phyloP scores from a whole-genome alignment of 257 asterid genomes.

The Solanum tacnaense region DNA sequence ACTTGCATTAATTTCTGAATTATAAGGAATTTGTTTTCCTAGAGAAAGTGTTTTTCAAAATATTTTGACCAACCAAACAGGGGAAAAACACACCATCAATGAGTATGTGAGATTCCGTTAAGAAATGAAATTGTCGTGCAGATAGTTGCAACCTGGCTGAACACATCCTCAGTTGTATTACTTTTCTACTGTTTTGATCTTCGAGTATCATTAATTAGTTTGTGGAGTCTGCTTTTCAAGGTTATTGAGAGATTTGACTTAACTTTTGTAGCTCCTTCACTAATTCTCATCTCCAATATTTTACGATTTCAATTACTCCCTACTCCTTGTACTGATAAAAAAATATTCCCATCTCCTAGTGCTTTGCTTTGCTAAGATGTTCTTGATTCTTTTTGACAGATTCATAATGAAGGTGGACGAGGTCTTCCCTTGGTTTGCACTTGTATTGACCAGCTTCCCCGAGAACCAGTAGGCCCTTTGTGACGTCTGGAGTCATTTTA shows the following conservation, averaged over 20 bases:
- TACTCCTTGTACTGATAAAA: neutral
- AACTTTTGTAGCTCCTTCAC: neutral
- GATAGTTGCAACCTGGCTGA: neutral
- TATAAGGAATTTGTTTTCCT: neutral
- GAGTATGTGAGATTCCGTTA: neutral
- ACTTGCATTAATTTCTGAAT: neutral
- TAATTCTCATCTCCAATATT: neutral
- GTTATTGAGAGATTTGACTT: neutral
- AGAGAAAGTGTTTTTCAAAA: neutral
- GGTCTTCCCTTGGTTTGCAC: neutral
- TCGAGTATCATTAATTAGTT: neutral
- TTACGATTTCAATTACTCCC: neutral
- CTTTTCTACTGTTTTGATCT: neutral
- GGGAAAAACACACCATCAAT: neutral
- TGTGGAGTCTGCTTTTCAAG: neutral
- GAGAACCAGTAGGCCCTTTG: constrained; percentile 3
- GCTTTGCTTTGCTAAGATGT: neutral
- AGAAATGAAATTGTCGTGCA: neutral
- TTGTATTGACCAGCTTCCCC: neutral
- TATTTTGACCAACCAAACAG: neutral
- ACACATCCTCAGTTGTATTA: neutral
- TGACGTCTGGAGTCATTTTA: constrained; percentile 8
- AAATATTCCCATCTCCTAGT: neutral
- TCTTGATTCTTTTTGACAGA: neutral
- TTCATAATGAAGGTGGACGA: neutral